A percentile compares a stretch with the other conserved stretches of the same genome.
These are phyloP conservation scores for Chaetomidium leptoderma DNA, from an alignment of 495 filamentous ascomycete genomes.

Conservation along the genomic window DNA sequence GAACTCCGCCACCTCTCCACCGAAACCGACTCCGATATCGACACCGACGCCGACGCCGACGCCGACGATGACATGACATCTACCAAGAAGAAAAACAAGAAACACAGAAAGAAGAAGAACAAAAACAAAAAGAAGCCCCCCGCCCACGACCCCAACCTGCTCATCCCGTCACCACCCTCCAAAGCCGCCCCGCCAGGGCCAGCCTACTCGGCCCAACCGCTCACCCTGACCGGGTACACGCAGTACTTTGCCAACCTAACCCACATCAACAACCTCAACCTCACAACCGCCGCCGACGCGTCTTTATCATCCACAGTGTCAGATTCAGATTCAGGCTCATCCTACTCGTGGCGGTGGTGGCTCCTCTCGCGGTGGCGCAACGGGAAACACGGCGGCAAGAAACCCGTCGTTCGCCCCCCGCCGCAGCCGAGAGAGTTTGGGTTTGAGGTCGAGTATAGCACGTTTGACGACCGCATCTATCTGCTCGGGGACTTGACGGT, in stretches of 20 bases:
- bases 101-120: slow-evolving; percentile 49
- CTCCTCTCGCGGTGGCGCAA: slow-evolving; percentile 42
- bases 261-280: slow-evolving; percentile 60
- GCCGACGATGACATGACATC: slow-evolving; percentile 3
- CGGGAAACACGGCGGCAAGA: slow-evolving; percentile 56
- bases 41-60: no score
- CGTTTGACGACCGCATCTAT: slow-evolving; percentile 68
- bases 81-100: slow-evolving; percentile 46
- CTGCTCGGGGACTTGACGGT: slow-evolving; percentile 81
- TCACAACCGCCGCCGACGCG: background rate
- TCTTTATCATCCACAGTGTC: slow-evolving; percentile 46
- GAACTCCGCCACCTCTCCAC: background rate
- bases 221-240: slow-evolving; percentile 70
- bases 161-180: slow-evolving; percentile 67
- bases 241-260: slow-evolving; percentile 96
- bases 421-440: slow-evolving; percentile 59
- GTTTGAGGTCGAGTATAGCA: slow-evolving; percentile 85
- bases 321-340: no score
- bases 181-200: slow-evolving; percentile 75
- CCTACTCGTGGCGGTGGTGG: no score
- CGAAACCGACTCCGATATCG: background rate
- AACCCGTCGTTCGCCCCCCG: slow-evolving; percentile 31
- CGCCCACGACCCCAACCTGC: slow-evolving; percentile 57
- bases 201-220: slow-evolving; percentile 81
- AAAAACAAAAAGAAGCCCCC: slow-evolving; percentile 34